A percentile compares a stretch with the other conserved stretches of the same genome.
Conservation (phyloP, 306 rosid genomes). For the Vigna reflexopilosa region DNA sequence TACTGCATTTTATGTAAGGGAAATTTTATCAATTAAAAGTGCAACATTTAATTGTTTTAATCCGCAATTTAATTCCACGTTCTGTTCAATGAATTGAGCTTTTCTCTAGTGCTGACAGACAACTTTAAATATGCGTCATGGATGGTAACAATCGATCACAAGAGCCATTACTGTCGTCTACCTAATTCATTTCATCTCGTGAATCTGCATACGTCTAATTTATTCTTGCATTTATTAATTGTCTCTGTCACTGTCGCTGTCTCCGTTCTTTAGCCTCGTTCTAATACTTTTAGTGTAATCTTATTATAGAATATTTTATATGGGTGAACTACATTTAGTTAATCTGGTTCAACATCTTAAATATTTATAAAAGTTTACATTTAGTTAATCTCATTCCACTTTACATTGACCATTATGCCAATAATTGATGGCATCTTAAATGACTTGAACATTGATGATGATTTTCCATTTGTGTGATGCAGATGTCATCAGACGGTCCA, state of each 20-base stretch:
- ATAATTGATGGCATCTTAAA: constrained; percentile 25
- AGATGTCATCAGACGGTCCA: constrained; percentile 97
- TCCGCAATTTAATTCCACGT: not conserved
- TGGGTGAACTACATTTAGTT: too few species aligned
- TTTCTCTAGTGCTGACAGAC: constrained; percentile 36
- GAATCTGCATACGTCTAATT: constrained; percentile 25
- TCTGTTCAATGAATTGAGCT: constrained; percentile 25
- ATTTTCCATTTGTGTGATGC: constrained; percentile 4
- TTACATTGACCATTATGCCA: not conserved
- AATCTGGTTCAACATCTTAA: not conserved
- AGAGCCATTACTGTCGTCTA: constrained; percentile 30
- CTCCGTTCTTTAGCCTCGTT: not conserved
- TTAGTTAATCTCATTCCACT: not conserved
- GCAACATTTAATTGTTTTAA: too few species aligned
- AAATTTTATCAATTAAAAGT: not conserved
- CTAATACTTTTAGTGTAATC: not conserved
- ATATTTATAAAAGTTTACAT: not conserved
- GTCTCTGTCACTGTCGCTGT: not conserved
- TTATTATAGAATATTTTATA: not conserved
- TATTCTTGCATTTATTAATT: constrained; percentile 47
- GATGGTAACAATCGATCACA: constrained; percentile 14
- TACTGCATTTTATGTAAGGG: constrained; percentile 87
- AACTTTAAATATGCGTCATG: constrained; percentile 27
- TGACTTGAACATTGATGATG: not conserved
- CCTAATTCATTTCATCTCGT: constrained; percentile 36